Percentiles rank a stretch among this genome's conserved stretches.
Evolutionary conservation across 768 basidiomycete species (phyloP).

Genomic region (Mrakia hoshinonis): DNA sequence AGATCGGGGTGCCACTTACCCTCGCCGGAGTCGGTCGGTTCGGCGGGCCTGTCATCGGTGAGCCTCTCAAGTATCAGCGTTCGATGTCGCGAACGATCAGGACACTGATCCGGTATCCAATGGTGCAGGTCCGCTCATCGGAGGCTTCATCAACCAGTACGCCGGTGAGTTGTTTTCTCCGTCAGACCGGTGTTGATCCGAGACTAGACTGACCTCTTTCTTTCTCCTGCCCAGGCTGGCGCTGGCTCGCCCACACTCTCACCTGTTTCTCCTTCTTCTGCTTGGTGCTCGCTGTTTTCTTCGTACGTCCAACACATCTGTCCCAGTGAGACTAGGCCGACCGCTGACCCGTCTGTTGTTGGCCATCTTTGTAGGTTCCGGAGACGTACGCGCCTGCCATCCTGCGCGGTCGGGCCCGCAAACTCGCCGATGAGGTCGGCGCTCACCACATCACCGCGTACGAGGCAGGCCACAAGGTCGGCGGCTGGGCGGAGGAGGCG

Average conservation of each 20-base stretch:
- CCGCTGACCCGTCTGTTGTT: neutral
- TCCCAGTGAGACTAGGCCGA: neutral
- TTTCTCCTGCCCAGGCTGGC: slow-evolving; percentile 1
- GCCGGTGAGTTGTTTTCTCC: neutral
- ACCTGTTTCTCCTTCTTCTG: neutral
- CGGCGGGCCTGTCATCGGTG: slow-evolving; percentile 10
- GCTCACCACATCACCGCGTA: slow-evolving; percentile 25
- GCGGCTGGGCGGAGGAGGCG: slow-evolving; percentile 20
- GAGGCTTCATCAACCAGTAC: slow-evolving; percentile 9
- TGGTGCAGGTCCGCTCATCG: slow-evolving; percentile 13
- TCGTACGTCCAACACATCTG: neutral
- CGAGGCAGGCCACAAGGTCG: slow-evolving; percentile 15
- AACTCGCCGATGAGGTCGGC: slow-evolving; percentile 7
- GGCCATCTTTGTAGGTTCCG: neutral
- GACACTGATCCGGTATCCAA: no score
- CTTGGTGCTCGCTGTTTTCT: neutral
- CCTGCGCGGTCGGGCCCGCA: slow-evolving; percentile 6
- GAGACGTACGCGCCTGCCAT: slow-evolving; percentile 23
- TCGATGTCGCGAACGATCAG: no score
- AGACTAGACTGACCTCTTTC: neutral
- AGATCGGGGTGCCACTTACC: slow-evolving; percentile 24
- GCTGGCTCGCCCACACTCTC: slow-evolving; percentile 18
- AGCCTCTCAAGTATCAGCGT: no score
- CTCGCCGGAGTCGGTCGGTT: slow-evolving; percentile 24
- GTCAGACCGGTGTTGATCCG: no score